Evolutionary conservation across 306 rosid species (phyloP).

Genomic region (Lotus japonicus): DNA sequence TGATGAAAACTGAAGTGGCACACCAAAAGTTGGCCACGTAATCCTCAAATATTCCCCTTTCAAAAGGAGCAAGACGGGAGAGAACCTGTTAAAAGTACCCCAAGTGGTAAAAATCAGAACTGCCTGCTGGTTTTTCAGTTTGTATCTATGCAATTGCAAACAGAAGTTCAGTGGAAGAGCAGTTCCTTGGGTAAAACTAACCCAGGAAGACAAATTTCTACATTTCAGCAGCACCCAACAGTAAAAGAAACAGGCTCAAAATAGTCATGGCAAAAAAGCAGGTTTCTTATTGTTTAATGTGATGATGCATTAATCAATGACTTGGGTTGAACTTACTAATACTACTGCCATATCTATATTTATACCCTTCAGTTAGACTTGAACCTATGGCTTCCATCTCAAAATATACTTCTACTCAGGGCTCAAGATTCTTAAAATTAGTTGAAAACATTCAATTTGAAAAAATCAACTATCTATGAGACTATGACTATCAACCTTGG

Average conservation of each 20-base stretch:
- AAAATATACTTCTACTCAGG: background rate
- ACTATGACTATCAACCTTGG: background rate
- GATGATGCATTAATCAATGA: background rate
- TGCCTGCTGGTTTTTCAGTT: too few relatives aligned
- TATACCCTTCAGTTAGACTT: background rate
- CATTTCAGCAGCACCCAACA: too few relatives aligned
- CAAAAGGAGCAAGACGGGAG: slow-evolving; percentile 86
- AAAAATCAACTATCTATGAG: background rate
- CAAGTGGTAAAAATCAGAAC: background rate
- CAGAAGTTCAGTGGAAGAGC: too few relatives aligned
- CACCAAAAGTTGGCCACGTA: slow-evolving; percentile 98
- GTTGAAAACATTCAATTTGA: background rate
- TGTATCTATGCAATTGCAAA: too few relatives aligned
- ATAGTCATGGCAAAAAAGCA: background rate
- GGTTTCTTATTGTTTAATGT: background rate
- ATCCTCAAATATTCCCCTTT: slow-evolving; percentile 91
- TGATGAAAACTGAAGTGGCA: slow-evolving; percentile 67
- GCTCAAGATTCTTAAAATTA: background rate
- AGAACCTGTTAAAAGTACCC: slow-evolving; percentile 55
- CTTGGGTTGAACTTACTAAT: background rate
- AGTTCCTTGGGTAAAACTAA: too few relatives aligned
- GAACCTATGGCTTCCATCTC: background rate
- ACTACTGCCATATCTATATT: background rate
- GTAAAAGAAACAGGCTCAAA: background rate
- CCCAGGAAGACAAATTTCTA: too few relatives aligned